phyloP scores from a whole-genome alignment of 164 flowering plant species.

The Litsea cubeba region DNA sequence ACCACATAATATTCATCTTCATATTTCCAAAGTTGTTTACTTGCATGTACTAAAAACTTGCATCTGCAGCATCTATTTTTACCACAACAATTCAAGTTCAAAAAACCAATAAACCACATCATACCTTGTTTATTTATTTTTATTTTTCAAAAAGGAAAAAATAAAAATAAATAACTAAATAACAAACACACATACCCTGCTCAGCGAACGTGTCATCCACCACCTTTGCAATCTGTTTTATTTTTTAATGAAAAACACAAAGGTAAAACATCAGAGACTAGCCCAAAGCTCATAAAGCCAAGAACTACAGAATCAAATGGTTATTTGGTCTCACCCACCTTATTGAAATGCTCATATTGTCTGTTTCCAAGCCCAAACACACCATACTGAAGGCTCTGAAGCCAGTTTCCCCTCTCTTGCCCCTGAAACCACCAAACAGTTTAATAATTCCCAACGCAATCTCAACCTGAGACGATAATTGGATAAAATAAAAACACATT shows the following conservation, averaged over 20 bases:
- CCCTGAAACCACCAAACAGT: constrained; percentile 32
- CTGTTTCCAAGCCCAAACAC: constrained; percentile 95
- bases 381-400: constrained; percentile 58
- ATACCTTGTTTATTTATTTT: not conserved
- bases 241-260: not conserved
- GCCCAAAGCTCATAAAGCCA: not conserved
- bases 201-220: constrained; percentile 64
- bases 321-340: constrained; percentile 36
- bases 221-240: constrained; percentile 67
- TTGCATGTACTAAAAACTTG: not conserved
- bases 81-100: not conserved
- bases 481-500: not conserved
- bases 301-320: not conserved
- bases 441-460: not conserved
- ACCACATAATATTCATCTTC: not conserved
- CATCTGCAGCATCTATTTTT: not conserved
- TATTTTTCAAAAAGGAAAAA: not conserved
- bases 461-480: not conserved
- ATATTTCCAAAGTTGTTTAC: not conserved
- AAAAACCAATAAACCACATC: too few relatives aligned
- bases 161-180: not conserved
- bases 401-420: constrained; percentile 59
- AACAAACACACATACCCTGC: constrained; percentile 45
- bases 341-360: constrained; percentile 96
- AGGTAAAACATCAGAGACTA: constrained; percentile 2